Conservation (phyloP, 768 basidiomycete species). For the Sutorius australiensis region DNA sequence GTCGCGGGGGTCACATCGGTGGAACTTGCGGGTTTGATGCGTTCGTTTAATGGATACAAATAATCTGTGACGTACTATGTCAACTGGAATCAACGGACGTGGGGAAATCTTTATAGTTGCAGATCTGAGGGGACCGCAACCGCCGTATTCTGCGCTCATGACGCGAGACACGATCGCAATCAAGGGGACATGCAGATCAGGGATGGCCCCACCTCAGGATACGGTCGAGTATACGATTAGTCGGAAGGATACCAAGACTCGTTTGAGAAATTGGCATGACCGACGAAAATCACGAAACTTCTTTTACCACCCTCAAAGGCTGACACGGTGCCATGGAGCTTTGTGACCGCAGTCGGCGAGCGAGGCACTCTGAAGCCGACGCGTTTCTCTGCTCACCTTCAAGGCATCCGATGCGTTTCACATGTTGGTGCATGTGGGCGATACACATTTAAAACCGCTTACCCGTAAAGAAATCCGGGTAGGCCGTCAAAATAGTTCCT, state of each 20-base stretch:
- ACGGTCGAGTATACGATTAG: neutral
- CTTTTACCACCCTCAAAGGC: neutral
- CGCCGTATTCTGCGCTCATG: neutral
- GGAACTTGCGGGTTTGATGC: constrained; percentile 37
- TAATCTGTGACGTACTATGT: constrained; percentile 33
- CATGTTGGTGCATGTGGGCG: neutral
- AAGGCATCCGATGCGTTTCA: neutral
- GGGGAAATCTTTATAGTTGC: neutral
- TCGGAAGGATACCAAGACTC: neutral
- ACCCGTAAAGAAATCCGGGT: neutral
- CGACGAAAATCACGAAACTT: neutral
- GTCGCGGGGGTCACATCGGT: constrained; percentile 42
- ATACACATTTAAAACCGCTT: neutral
- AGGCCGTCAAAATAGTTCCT: neutral
- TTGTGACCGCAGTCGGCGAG: neutral
- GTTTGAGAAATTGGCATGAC: neutral
- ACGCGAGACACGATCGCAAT: neutral
- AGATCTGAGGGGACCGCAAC: neutral
- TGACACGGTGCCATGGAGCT: neutral
- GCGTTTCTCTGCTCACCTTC: neutral
- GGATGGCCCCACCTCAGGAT: neutral
- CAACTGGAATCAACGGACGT: neutral
- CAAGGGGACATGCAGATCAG: neutral
- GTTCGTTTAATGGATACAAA: constrained; percentile 41
- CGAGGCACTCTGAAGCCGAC: neutral